These are phyloP conservation scores for Fistulifera pelliculosa DNA, from an alignment of 108 stramenopile species.

Conservation along the genomic window DNA sequence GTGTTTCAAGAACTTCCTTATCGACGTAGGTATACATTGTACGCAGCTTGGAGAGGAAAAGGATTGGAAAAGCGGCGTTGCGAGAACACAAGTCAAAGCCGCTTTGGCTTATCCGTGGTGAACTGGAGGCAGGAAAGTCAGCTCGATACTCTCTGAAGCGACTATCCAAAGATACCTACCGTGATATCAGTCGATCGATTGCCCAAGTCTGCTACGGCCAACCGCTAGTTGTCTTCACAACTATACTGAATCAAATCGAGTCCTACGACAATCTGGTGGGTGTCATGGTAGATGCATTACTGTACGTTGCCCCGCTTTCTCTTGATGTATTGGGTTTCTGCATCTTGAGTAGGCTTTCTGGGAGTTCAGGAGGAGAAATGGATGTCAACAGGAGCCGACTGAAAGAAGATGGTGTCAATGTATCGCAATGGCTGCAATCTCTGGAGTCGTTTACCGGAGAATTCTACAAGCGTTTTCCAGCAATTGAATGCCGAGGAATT, in stretches of 20 bases:
- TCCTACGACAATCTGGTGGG: slow-evolving; percentile 91
- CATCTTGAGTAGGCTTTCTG: slow-evolving; percentile 54
- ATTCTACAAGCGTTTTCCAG: slow-evolving; percentile 66
- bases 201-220: slow-evolving; percentile 78
- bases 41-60: slow-evolving; percentile 60
- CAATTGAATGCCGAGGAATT: slow-evolving; percentile 72
- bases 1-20: slow-evolving; percentile 54
- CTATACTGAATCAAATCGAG: slow-evolving; percentile 86
- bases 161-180: slow-evolving; percentile 80
- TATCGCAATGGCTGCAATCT: slow-evolving; percentile 80
- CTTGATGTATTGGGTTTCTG: slow-evolving; percentile 84
- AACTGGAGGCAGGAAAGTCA: slow-evolving; percentile 67
- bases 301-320: slow-evolving; percentile 63
- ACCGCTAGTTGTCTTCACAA: slow-evolving; percentile 79
- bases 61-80: slow-evolving; percentile 54
- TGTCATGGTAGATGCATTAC: slow-evolving; percentile 86
- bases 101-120: slow-evolving; percentile 45
- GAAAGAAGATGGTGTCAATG: slow-evolving; percentile 82
- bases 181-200: slow-evolving; percentile 60
- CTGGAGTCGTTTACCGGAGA: slow-evolving; percentile 76
- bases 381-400: slow-evolving; percentile 44
- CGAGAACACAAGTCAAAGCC: slow-evolving; percentile 34
- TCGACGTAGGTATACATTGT: slow-evolving; percentile 55
- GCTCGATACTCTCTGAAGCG: slow-evolving; percentile 75
- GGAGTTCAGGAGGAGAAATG: slow-evolving; percentile 34